Evolutionary conservation across 495 filamentous ascomycete genomes (phyloP).

Genomic region (Pyronema domesticum): DNA sequence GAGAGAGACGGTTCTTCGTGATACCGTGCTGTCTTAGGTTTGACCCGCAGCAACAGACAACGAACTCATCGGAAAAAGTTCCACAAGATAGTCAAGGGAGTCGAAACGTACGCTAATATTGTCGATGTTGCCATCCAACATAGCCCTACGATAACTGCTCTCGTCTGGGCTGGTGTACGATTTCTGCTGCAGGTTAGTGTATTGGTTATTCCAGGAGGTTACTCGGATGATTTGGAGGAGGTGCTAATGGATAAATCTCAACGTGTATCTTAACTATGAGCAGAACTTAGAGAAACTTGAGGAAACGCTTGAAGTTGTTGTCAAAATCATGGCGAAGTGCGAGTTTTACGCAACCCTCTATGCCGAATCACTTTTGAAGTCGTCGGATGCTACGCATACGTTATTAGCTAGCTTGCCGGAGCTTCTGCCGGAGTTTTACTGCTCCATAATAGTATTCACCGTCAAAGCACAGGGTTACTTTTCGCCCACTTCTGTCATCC

Average conservation of each 20-base stretch:
- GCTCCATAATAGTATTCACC: constrained; percentile 3
- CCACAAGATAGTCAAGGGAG: constrained; percentile 6
- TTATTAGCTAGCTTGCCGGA: not conserved
- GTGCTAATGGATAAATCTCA: too few relatives aligned
- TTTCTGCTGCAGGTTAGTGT: constrained; percentile 6
- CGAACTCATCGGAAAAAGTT: not conserved
- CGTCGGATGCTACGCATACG: not conserved
- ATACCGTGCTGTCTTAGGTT: too few relatives aligned
- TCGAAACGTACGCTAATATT: constrained; percentile 6
- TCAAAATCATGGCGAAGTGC: constrained; percentile 6
- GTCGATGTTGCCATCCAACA: constrained; percentile 2
- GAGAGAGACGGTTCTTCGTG: too few relatives aligned
- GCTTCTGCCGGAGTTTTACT: constrained; percentile 5
- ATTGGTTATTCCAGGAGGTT: not conserved
- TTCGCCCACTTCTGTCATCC: not conserved
- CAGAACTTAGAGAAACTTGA: constrained; percentile 6
- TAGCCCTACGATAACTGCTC: not conserved
- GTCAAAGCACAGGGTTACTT: constrained; percentile 10
- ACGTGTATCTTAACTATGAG: constrained; percentile 10
- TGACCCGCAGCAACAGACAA: too few relatives aligned
- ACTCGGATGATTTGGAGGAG: not conserved
- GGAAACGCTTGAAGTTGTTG: constrained; percentile 5
- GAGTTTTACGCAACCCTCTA: constrained; percentile 8
- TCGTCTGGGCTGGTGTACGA: constrained; percentile 10
- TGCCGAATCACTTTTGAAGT: not conserved